These are phyloP conservation scores for Xylaria arbuscula DNA, from an alignment of 2,329 filamentous ascomycete genomes.

Conservation along the genomic window DNA sequence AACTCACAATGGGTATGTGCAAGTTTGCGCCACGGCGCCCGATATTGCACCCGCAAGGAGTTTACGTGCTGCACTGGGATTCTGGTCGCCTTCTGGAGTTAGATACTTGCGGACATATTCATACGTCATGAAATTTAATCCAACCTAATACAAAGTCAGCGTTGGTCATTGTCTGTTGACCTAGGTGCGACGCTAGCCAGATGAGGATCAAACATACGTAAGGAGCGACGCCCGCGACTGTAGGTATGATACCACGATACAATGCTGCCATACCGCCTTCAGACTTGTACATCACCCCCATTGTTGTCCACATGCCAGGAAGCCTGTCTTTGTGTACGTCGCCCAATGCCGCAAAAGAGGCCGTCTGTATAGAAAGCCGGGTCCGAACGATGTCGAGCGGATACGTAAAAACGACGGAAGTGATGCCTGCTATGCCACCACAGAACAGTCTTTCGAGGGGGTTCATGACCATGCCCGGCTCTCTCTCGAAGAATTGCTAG, in stretches of 20 bases:
- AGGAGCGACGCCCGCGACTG: slow-evolving; percentile 92
- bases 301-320: slow-evolving; percentile 91
- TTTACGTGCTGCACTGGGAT: slow-evolving; percentile 83
- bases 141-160: slow-evolving; percentile 69
- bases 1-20: slow-evolving; percentile 95
- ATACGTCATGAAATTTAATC: slow-evolving; percentile 98
- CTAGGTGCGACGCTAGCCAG: neutral
- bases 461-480: slow-evolving; percentile 77
- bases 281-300: slow-evolving; percentile 85
- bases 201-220: slow-evolving; percentile 68
- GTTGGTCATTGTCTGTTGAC: slow-evolving; percentile 20
- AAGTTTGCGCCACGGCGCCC: slow-evolving; percentile 96
- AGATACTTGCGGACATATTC: slow-evolving; percentile 86
- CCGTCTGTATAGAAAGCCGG: slow-evolving; percentile 94
- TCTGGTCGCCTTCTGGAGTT: slow-evolving; percentile 87
- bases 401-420: slow-evolving; percentile 94
- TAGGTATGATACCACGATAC: slow-evolving; percentile 95
- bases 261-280: slow-evolving; percentile 87
- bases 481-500: slow-evolving; percentile 79
- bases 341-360: slow-evolving; percentile 86
- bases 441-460: slow-evolving; percentile 84
- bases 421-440: slow-evolving; percentile 91
- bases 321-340: slow-evolving; percentile 70
- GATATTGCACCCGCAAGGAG: slow-evolving; percentile 90
- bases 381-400: slow-evolving; percentile 98